A percentile compares a stretch with the other conserved stretches of the same genome.
Evolutionary conservation across 163 green algal genomes (phyloP).

Genomic region (Scenedesmus sp.): DNA sequence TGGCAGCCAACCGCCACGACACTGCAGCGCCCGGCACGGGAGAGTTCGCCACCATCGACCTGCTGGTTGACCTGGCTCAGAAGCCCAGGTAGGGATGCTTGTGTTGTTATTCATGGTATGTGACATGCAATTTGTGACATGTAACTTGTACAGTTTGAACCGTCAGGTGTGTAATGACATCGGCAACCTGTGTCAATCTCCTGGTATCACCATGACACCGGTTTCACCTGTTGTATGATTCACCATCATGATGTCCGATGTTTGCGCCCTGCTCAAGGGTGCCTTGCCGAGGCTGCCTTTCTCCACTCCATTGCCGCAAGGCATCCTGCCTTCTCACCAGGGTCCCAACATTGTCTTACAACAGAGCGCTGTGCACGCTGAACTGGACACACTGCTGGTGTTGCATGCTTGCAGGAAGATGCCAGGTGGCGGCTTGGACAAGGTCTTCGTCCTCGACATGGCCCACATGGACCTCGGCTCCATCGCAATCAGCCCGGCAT

Average conservation of each 20-base stretch:
- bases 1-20: slow-evolving; percentile 51
- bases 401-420: slow-evolving; percentile 40
- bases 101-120: no score
- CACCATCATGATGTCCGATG: no score
- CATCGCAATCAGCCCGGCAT: neutral
- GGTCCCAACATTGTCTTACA: no score
- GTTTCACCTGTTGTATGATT: no score
- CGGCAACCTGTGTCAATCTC: no score
- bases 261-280: no score
- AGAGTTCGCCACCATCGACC: slow-evolving; percentile 48
- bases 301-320: no score
- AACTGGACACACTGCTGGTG: neutral
- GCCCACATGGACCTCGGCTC: slow-evolving; percentile 42
- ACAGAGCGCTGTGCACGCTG: no score
- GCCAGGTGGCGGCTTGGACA: slow-evolving; percentile 23
- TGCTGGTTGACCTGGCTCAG: slow-evolving; percentile 48
- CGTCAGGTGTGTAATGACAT: no score
- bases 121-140: neutral
- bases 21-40: neutral
- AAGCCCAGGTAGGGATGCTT: slow-evolving; percentile 22
- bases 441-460: slow-evolving; percentile 53
- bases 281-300: no score
- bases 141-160: no score
- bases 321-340: neutral
- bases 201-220: no score